Evolutionary conservation across 192 early-diverging fungal genomes (phyloP), one percentile per base, ranked within the genome.

Genomic region (Lunasporangiospora selenospora): DNA sequence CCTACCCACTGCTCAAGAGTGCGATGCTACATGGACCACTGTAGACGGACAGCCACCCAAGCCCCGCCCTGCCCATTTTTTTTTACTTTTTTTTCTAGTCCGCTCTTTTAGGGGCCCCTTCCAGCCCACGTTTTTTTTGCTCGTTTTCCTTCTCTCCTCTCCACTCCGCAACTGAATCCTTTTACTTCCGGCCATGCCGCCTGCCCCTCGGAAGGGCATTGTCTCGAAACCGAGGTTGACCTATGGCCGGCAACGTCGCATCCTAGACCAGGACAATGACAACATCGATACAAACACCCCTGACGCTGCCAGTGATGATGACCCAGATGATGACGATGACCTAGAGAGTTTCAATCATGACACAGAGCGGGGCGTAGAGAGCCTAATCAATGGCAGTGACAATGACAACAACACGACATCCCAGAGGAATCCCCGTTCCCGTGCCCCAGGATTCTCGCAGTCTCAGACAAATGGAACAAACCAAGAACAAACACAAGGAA

Each of bases 201-300:
- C 63, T 42, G 16, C 18, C 40, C 48, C 64, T 41, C 64, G 55
- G 27, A 66, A 40, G 37, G 44, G 54, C 39, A 43, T 23, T 13
- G 53, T 30, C 15, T 40, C n/a, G 21, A 66, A 44, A n/a, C 23
- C 59, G 30, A 55, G 53, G 46, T 58, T 50, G 23, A 62, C 46
- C 31, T 71, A 71, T 51, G 67, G 67, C 4, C 58, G 46, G 31
- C 67, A 62, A 39, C 36, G 67, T 24, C 61, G 59, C 41, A 37
- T 51, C 33, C 31, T 56, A 3, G 58, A 33, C 26, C 58, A 71
- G 18, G 32, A 71, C 1, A 30, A 15, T 11, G 30, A 42, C 10
- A 30, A 46, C 16, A 23, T 1, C n/a, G 30, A 23, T 9, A 3
- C 15, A 2, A 10, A 0, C n/a, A n/a, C n/a, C n/a, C n/a, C n/a